Evolutionary conservation across 805 yeast species (phyloP).

Genomic region (Lipomyces kockii): DNA sequence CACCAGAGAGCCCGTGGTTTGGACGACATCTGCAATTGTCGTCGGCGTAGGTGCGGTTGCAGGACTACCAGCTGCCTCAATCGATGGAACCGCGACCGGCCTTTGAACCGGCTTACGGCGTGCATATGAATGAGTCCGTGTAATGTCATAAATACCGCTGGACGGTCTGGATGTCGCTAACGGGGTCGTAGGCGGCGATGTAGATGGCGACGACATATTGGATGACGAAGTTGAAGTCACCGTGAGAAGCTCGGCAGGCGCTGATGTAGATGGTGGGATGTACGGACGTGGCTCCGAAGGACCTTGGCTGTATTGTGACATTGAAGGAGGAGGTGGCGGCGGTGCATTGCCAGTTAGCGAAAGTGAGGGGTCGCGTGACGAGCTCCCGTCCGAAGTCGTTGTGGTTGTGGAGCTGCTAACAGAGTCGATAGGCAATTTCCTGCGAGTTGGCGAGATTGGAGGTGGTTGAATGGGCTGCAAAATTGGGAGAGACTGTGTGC

Average conservation of each 20-base stretch:
- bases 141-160: background rate
- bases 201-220: slow-evolving; percentile 8
- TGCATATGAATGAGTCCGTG: background rate
- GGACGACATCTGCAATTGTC: background rate
- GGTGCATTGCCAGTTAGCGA: slow-evolving; percentile 4
- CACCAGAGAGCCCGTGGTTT: background rate
- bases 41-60: background rate
- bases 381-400: background rate
- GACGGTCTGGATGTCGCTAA: slow-evolving; percentile 10
- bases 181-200: slow-evolving; percentile 12
- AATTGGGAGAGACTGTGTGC: slow-evolving; percentile 8
- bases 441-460: slow-evolving; percentile 26
- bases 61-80: background rate
- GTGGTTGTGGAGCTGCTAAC: background rate
- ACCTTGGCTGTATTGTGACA: slow-evolving; percentile 11
- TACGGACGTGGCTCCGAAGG: slow-evolving; percentile 24
- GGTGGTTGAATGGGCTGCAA: slow-evolving; percentile 21
- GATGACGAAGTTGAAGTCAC: background rate
- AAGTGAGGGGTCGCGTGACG: background rate
- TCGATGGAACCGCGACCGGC: slow-evolving; percentile 6
- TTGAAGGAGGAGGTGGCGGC: slow-evolving; percentile 27
- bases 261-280: slow-evolving; percentile 10
- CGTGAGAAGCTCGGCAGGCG: background rate
- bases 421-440: slow-evolving; percentile 6
- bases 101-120: slow-evolving; percentile 18